phyloP scores from a whole-genome alignment of 495 filamentous ascomycete genomes.

The Podospora australis region DNA sequence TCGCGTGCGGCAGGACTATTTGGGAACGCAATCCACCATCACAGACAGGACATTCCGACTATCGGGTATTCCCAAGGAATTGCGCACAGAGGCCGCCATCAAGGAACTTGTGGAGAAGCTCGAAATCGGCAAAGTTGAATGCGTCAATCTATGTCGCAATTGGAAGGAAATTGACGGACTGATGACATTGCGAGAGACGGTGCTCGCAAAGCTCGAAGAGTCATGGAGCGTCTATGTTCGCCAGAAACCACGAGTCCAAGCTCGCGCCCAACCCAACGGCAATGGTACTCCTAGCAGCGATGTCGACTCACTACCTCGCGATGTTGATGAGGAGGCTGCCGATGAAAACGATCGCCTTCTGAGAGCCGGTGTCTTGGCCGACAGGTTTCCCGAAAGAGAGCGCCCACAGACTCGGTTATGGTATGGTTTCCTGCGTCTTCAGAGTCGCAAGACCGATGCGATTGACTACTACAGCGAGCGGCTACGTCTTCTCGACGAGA shows the following conservation, averaged over 20 bases:
- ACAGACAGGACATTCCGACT: conserved; percentile 91
- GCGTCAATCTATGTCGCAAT: conserved; percentile 76
- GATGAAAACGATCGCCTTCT: conserved; percentile 48
- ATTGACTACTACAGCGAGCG: conserved; percentile 91
- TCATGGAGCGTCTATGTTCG: conserved; percentile 66
- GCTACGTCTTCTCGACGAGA: conserved; percentile 72
- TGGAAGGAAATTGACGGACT: conserved; percentile 79
- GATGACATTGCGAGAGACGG: conserved; percentile 57
- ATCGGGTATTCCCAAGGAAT: conserved; percentile 75
- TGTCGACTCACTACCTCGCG: not conserved
- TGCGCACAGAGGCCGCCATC: conserved; percentile 76
- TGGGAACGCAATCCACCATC: conserved; percentile 86
- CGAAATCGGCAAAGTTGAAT: conserved; percentile 88
- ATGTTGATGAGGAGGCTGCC: conserved; percentile 32
- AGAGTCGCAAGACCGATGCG: conserved; percentile 71
- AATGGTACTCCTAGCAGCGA: not conserved
- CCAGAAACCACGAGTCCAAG: conserved; percentile 17
- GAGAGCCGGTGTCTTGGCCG: conserved; percentile 33
- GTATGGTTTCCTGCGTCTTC: conserved; percentile 71
- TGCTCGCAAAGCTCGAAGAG: conserved; percentile 72
- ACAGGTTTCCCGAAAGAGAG: conserved; percentile 21
- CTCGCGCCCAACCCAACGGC: conserved; percentile 6
- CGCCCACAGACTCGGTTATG: conserved; percentile 71
- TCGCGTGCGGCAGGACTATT: conserved; percentile 77
- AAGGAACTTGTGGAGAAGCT: conserved; percentile 82